phyloP scores from a whole-genome alignment of 768 basidiomycete species.

The Lactarius psammicola region DNA sequence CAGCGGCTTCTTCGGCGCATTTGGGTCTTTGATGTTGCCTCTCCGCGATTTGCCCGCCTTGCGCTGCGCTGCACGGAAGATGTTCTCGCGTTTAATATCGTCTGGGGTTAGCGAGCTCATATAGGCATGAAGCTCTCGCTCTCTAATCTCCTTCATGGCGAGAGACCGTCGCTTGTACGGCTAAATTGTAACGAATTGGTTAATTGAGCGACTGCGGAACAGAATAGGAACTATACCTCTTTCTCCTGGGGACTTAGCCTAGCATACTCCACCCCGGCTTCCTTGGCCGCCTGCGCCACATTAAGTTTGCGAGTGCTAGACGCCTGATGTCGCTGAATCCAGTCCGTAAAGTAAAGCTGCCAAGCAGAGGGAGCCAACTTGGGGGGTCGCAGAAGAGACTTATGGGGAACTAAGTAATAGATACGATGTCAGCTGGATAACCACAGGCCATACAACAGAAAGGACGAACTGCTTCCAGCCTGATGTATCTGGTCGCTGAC shows the following conservation, averaged over 20 bases:
- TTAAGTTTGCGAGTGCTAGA: constrained; percentile 83
- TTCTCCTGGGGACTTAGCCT: constrained; percentile 75
- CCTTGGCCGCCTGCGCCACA: constrained; percentile 93
- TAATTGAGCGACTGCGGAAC: constrained; percentile 28
- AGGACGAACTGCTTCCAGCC: constrained; percentile 27
- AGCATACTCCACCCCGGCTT: constrained; percentile 89
- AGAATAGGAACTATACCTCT: constrained; percentile 53
- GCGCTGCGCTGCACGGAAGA: constrained; percentile 86
- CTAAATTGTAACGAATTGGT: constrained; percentile 42
- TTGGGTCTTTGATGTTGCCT: constrained; percentile 95
- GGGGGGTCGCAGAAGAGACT: constrained; percentile 80
- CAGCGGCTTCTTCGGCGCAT: constrained; percentile 94
- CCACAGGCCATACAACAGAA: constrained; percentile 22
- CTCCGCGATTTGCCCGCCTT: constrained; percentile 90
- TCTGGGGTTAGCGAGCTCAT: constrained; percentile 88
- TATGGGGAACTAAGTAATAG: constrained; percentile 52
- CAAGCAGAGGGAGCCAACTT: constrained; percentile 93
- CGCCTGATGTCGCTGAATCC: constrained; percentile 85
- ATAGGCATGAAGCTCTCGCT: constrained; percentile 78
- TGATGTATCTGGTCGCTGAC: constrained; percentile 30
- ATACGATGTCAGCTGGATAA: constrained; percentile 30
- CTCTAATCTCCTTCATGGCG: constrained; percentile 80
- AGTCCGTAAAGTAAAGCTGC: constrained; percentile 96
- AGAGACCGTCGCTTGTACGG: constrained; percentile 84
- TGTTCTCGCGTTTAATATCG: constrained; percentile 93